Base-by-base conservation (phyloP, 345 rosid species). In the Euphorbia pulcherrima region DNA sequence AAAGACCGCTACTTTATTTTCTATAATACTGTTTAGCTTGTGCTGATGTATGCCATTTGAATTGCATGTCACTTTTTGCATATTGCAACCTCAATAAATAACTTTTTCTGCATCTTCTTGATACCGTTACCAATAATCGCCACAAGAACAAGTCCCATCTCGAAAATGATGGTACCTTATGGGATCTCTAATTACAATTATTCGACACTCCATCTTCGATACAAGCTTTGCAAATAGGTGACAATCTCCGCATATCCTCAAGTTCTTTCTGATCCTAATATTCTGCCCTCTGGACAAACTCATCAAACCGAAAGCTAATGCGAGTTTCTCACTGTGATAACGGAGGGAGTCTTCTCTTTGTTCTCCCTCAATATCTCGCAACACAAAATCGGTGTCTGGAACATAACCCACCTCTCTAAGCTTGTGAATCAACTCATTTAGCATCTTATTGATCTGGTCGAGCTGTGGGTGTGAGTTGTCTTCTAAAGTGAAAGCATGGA, bases 281-380 rank as follows among this genome's bases (percentile, higher is more conserved):
- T 79, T 79, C 62, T 82, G 87, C 59, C 54, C 87, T 12, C 1
- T 12, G 0, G 75, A 50, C 70, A 72, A 47, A 50, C 57, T 72
- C 70, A 69, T 74, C 65, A 74, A 27, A 27, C 89, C 90, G 72
- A 77, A 87, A 1, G 68, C 84, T 39, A 89, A 72, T 16, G 93
- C 90, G 21, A 90, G 73, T 54, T 90, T 87, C 81, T 87, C 88
- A 0, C 91, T 90, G 70, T 87, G 91, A 73, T 79, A 79, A 70
- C 77, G 74, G 28, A 90, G 75, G 20, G 86, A 86, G 64, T 84
- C 84, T 68, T 86, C 91, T 78, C 79, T 82, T 63, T 90, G 90
- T 53, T 87, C 91, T 37, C 85, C 90, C 78, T 86, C 93, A 65
- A 90, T 77, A 83, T 86, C 91, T 65, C 82, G 81, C 73, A 87